Evolutionary conservation across 2,329 filamentous ascomycete genomes (phyloP).

Genomic region (Phaeosphaeriaceae sp.): DNA sequence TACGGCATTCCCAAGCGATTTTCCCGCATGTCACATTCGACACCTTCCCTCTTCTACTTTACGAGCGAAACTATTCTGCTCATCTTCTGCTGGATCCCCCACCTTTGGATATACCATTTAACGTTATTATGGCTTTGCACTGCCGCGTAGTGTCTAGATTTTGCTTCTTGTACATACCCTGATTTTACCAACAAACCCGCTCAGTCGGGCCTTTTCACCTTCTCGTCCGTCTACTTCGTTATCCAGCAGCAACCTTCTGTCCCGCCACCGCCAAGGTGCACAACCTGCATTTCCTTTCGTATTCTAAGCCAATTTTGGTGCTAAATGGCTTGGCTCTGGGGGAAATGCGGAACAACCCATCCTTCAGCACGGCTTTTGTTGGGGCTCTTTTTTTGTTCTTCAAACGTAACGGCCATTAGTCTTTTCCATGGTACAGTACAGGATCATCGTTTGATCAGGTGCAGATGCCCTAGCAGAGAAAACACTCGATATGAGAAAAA

Average conservation of each 20-base stretch:
- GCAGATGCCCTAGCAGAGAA: too few relatives aligned
- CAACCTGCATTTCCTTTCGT: not conserved
- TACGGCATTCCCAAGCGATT: conserved; percentile 2
- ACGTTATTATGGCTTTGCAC: conserved; percentile 5
- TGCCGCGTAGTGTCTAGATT: conserved; percentile 13
- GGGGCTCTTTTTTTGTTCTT: too few relatives aligned
- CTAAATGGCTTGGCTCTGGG: too few relatives aligned
- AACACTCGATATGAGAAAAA: too few relatives aligned
- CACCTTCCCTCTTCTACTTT: not conserved
- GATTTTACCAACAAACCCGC: too few relatives aligned
- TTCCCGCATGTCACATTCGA: conserved; percentile 1
- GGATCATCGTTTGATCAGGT: too few relatives aligned
- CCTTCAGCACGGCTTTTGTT: too few relatives aligned
- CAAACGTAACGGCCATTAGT: too few relatives aligned
- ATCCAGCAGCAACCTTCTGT: conserved; percentile 5
- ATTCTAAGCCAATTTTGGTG: too few relatives aligned
- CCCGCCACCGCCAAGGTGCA: not conserved
- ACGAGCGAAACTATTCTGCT: not conserved
- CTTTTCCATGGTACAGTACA: too few relatives aligned
- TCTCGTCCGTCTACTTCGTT: conserved; percentile 8
- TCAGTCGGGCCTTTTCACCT: too few relatives aligned
- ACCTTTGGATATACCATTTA: not conserved
- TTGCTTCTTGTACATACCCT: conserved; percentile 21
- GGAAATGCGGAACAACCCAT: too few relatives aligned
- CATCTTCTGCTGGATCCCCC: conserved; percentile 3